Evolutionary conservation across 495 filamentous ascomycete species (phyloP), one percentile per base, ranked within the genome.

Genomic region (Patellaria atrata): DNA sequence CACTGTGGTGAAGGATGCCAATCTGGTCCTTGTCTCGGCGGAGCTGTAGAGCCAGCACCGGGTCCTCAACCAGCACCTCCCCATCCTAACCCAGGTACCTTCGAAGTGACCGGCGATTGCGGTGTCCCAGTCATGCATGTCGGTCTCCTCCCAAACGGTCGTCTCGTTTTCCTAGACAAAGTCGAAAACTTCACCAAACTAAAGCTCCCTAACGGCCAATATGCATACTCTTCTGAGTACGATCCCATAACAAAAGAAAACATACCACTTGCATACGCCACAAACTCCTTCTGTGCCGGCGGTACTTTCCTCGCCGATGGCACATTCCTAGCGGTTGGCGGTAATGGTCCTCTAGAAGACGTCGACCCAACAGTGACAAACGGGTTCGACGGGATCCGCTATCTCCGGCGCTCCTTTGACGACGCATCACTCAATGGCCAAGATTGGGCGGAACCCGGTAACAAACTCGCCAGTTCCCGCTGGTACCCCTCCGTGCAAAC

Each of bases 101-200:
- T 73, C 44, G 52, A 48, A 1, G 36, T 69, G 5, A 51, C 67
- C 38, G 72, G 71, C 18, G 43, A 62, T 22, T 65, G 67, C 22
- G 72, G 72, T 47, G 72, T 77, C 31, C 68, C 71, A 26, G 72
- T 62, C 8, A 76, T 76, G 72, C 71, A 74, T 40, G 69, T 71
- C 37, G 73, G 55, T 40, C 60, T 76, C 17, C 51, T 75, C 55
- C 64, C 62, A 7, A 74, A 76, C 43, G 73, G 71, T 4, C 56
- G 59, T 20, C 69, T 72, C 4, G 48, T 73, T 13, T 76, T 77
- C 52, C 50, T 76, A 35, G 73, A 77, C 55, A 76, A 76, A 43
- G 57, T 76, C 10, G 71, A 76, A 40, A 65, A 75, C 38, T 75
- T 67, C 44, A 73, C 70, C 5, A 53, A 75, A 35, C 41, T 75